Conservation (phyloP, 2,329 filamentous ascomycete species). For the Fusarium beomiforme region DNA sequence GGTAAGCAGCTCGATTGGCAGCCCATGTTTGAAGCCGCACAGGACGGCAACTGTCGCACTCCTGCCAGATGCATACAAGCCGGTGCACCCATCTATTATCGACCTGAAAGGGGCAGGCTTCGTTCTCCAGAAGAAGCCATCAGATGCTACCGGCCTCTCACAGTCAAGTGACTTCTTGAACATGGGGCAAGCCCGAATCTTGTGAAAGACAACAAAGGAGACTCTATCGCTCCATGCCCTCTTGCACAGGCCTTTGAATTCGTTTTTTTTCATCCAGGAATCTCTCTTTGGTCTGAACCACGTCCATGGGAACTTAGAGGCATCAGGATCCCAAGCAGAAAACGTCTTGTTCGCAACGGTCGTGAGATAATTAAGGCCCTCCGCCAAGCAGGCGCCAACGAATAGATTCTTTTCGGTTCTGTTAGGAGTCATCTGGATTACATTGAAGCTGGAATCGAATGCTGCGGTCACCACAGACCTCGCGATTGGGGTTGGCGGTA, state of each 20-base stretch:
- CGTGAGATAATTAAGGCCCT: background rate
- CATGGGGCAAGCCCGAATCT: background rate
- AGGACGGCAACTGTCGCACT: background rate
- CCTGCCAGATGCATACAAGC: background rate
- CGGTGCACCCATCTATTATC: background rate
- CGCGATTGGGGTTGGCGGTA: background rate
- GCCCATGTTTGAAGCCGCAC: background rate
- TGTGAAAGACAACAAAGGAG: background rate
- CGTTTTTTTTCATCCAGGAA: background rate
- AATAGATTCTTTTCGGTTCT: no score
- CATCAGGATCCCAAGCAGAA: background rate
- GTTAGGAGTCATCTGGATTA: background rate
- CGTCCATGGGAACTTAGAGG: background rate
- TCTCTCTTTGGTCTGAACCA: background rate
- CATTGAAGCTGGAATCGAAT: background rate
- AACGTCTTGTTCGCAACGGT: background rate
- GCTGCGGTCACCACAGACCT: background rate
- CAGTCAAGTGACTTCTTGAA: background rate
- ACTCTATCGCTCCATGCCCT: background rate
- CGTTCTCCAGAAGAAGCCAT: background rate
- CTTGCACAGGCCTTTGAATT: background rate
- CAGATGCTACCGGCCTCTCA: background rate
- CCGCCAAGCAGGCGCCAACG: background rate
- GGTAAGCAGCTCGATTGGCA: background rate
- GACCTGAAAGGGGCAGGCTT: no score